phyloP scores from a whole-genome alignment of 352 stramenopile genomes.

The Elongisporangium prolatum region DNA sequence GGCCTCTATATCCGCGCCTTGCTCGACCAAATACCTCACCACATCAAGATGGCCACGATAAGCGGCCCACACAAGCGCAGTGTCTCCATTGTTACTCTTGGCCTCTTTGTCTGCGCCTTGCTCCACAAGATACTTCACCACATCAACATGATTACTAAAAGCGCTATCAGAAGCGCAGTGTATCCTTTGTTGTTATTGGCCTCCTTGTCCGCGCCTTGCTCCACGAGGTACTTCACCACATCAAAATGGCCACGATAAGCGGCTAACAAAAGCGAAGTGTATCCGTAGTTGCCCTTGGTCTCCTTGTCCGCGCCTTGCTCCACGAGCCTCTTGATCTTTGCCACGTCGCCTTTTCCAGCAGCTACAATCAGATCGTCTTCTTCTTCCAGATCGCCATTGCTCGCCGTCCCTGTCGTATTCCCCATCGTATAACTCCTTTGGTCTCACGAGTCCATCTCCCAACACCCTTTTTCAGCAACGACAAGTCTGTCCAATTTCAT shows the following conservation, averaged over 20 bases:
- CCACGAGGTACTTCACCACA: too few species aligned
- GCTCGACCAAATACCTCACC: neutral
- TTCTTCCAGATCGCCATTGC: too few species aligned
- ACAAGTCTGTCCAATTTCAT: too few species aligned
- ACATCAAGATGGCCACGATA: neutral
- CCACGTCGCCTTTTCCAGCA: too few species aligned
- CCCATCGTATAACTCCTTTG: too few species aligned
- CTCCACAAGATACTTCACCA: neutral
- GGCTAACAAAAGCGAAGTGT: slow-evolving; percentile 1
- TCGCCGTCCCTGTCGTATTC: too few species aligned
- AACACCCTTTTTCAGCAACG: too few species aligned
- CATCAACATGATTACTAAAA: neutral
- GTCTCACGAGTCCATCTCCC: too few species aligned
- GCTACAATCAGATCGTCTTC: too few species aligned
- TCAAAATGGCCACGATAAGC: too few species aligned
- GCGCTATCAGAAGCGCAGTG: neutral
- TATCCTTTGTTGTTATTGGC: neutral
- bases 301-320: slow-evolving; percentile 7
- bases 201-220: slow-evolving; percentile 3
- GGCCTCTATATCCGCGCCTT: neutral
- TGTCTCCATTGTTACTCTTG: neutral
- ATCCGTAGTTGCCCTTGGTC: neutral
- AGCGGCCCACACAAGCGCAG: neutral
- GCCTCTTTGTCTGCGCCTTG: slow-evolving; percentile 5
- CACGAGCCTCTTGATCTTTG: neutral